Conservation (phyloP, 2,329 filamentous ascomycete genomes). For the Paraphoma sp. region DNA sequence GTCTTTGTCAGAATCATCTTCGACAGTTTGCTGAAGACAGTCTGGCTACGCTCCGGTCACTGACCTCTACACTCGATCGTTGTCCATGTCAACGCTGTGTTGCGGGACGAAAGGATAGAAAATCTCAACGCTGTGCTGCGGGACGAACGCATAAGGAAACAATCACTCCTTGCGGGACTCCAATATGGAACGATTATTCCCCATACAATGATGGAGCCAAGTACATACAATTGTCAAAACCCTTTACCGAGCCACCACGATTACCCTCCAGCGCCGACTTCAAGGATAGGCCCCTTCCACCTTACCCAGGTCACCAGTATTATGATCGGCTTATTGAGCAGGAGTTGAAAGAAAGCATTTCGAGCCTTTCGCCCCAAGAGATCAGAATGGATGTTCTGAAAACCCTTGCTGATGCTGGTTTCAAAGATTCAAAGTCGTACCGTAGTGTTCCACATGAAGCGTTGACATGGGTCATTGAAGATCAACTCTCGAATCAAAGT, state of each 20-base stretch:
- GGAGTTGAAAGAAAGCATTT: not conserved
- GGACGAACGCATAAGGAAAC: not conserved
- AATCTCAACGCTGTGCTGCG: not conserved
- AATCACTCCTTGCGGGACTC: not conserved
- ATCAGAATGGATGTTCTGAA: not conserved
- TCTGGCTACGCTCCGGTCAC: not conserved
- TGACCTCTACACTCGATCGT: not conserved
- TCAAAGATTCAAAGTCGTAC: not conserved
- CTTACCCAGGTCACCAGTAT: not conserved
- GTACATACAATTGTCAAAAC: not conserved
- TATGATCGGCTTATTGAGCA: not conserved
- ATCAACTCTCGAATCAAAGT: not conserved
- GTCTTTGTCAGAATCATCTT: not conserved
- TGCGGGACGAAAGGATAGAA: too few relatives aligned
- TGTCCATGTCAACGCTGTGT: not conserved
- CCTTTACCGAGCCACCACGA: not conserved
- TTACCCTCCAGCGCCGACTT: not conserved
- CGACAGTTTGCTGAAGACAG: not conserved
- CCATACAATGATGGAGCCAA: not conserved
- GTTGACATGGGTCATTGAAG: not conserved
- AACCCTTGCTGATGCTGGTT: not conserved
- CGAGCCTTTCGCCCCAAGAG: not conserved
- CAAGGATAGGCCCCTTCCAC: not conserved
- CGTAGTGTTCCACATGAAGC: not conserved
- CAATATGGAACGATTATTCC: not conserved